Base-by-base conservation (phyloP, 768 basidiomycete genomes). In the Dacryopinax spathularia region DNA sequence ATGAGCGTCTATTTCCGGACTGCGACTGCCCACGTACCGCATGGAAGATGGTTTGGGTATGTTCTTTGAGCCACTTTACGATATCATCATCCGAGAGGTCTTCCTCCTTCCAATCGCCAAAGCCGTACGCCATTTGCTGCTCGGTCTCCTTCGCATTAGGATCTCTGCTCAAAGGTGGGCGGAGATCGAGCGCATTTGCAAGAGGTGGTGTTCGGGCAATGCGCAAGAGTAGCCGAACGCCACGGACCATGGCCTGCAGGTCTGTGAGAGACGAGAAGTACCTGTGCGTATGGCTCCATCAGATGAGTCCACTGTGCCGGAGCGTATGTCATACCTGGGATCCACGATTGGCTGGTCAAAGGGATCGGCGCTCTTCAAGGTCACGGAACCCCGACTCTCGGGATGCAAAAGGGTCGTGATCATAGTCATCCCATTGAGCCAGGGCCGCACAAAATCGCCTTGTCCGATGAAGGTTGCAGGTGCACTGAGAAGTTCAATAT, bases 261-360 rank as follows among this genome's bases (percentile, higher is more conserved):
- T 62, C 66, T 29, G 43, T 35, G 56, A 62, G 44, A 37, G 61
- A 60, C 2, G 61, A 27, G 18, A 34, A 34, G 34, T 66, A 63
- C 10, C 62, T 60, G 35, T n/a, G n/a, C 25, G 25, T n/a, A 35
- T 60, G 33, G 60, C 36, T 13, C 13, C 36, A 39, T 20, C 36
- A 39, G 36, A 39, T 16, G 60, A 1, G 60, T 2, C 18, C 34
- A 22, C 10, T 1, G 12, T 9, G 31, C 20, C 12, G 41, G 4
- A 1, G 35, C 18, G 29, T 10, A 22, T 60, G 7, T 67, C 76
- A 6, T 61, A 77, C 78, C 74, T 74, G 20, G 80, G 80, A 63
- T 81, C 76, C 16, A 81, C 74, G 34, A 75, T n/a, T 0, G 80
- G 80, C 0, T 69, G 62, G 10, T 79, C 78, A 67, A 72, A 73